Base-by-base conservation (phyloP, 2,329 filamentous ascomycete genomes). In the Hypocrella siamensis region DNA sequence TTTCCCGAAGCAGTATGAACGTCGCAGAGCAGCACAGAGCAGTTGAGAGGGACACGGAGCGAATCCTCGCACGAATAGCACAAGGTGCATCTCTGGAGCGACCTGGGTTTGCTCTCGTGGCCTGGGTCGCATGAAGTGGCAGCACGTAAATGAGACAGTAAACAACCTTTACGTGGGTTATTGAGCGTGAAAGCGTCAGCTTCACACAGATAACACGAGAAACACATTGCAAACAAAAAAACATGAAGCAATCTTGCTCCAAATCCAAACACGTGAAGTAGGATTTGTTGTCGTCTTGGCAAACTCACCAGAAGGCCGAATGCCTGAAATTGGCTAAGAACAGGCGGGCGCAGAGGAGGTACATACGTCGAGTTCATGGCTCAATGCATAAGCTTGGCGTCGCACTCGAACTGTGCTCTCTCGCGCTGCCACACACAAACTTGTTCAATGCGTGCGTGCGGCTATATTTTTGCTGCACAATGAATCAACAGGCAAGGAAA, bases 131-230 rank as follows among this genome's bases (percentile, higher is more conserved):
- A 61, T 98, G 94, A 56, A 96, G 84, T 17, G 90, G 88, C 4
- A 81, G 61, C 45, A 98, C 82, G 58, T 96, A 98, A 59, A 84
- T 58, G 43, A 85, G 54, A n/a, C 84, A 93, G 57, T 92, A 93
- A 38, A 76, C 55, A 39, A 86, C 58, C 82, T 49, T 19, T 14
- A 7, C 21, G 7, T 7, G 21, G 7, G 21, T 22, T 12, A 22
- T 22, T 22, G 21, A 12, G 21, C n/a, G n/a, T n/a, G 21, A 22
- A 22, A 22, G 21, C 8, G 29, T 37, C 25, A 35, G 35, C 17
- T 10, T 10, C 16, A n/a, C 11, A 16, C 3, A 14, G 6, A 8
- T 14, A 14, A 6, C 25, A 27, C 9, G 14, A 7, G 21, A 6
- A 8, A 27, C 14, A 6, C 25, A 9, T 27, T 8, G n/a, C 15